Percentiles rank a stretch among this genome's conserved stretches.
phyloP scores from a whole-genome alignment of 768 basidiomycete genomes.

The Kwoniella sp. region DNA sequence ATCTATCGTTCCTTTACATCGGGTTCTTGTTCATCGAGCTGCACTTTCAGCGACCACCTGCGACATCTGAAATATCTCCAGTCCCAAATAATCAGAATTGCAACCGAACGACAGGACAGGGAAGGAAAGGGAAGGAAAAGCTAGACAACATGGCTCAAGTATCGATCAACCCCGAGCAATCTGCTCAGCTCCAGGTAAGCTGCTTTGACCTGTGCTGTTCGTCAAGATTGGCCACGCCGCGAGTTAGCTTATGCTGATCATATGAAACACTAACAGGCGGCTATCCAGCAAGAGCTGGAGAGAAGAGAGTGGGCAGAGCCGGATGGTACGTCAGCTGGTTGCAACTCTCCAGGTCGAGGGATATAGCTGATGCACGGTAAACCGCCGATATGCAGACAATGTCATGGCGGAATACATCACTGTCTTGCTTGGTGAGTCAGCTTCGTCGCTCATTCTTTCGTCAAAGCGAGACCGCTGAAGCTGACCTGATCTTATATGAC shows the following conservation, averaged over 20 bases:
- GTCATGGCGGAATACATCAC: constrained; percentile 57
- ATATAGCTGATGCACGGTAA: too few species aligned
- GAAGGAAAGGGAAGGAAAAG: neutral
- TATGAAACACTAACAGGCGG: constrained; percentile 37
- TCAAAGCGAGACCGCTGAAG: too few species aligned
- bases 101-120: neutral
- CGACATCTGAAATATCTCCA: too few species aligned
- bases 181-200: constrained; percentile 28
- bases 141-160: constrained; percentile 5
- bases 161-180: constrained; percentile 18
- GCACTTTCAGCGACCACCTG: too few species aligned
- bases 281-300: constrained; percentile 47
- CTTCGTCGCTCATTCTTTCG: neutral
- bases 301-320: constrained; percentile 52
- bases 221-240: too few species aligned
- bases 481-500: constrained; percentile 10
- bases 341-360: constrained; percentile 1
- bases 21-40: too few species aligned
- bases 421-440: constrained; percentile 50
- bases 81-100: neutral
- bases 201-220: neutral
- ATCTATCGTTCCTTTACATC: too few species aligned
- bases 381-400: constrained; percentile 48
- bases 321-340: constrained; percentile 30
- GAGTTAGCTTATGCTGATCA: neutral